Base-by-base conservation (phyloP, 495 filamentous ascomycete genomes). In the Annulohypoxylon nitens region DNA sequence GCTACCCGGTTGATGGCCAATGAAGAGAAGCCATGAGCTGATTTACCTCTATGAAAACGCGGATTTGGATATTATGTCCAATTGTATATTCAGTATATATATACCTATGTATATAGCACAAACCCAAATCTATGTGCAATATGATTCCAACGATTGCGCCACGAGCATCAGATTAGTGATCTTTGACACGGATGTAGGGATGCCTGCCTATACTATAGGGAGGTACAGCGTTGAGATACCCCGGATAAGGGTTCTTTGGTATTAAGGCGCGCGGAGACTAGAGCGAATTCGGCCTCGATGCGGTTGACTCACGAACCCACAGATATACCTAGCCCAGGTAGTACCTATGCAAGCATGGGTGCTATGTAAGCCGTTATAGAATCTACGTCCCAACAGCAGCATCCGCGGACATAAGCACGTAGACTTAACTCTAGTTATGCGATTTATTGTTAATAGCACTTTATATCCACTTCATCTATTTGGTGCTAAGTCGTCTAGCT, bases 51-150 rank as follows among this genome's bases (percentile, higher is more conserved):
- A 5, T 60, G 37, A 3, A 30, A 2, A 6, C 30, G 5, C 61
- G 36, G 25, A 33, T 53, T 0, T 30, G 30, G 12, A 54, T 20
- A 12, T 4, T 6, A 18, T 67, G 20, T 59, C 26, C 10, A 6
- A 47, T 47, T 62, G 48, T 59, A 23, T 64, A 65, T 30, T 33
- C 23, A 54, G 12, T 33, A 14, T 30, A 53, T 53, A 54, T n/a
- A 6, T 51, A 51, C 23, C 20, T 54, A 54, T 37, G 14, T 61
- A 65, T 55, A 26, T 39, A 62, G 11, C 64, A 59, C 41, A 2
- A 64, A 47, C 58, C 57, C 57, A 9, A 61, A 61, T 61, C 20
- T 54, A 45, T 30, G 37, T 41, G 9, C 58, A 61, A 16, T 61
- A 12, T 1, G 2, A 61, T 6, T 23, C 47, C 11, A 23, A 33